Base-by-base conservation (phyloP, 352 stramenopile species). In the Blastocystis sp. region DNA sequence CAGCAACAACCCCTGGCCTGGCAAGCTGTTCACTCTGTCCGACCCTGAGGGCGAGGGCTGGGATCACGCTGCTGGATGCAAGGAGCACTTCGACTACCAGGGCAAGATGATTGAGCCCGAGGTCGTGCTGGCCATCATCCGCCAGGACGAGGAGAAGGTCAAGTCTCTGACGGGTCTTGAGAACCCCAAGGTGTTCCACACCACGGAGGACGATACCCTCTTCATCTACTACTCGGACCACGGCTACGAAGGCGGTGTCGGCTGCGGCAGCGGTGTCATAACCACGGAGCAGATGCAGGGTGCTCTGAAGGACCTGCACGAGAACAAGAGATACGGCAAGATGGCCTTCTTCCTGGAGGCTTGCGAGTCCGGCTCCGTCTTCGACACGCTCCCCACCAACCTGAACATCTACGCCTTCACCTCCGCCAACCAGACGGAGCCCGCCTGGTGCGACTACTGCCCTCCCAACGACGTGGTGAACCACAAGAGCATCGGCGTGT, bases 321-420 rank as follows among this genome's bases (percentile, higher is more conserved):
- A 89, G 2, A 91, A 92, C 71, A 92, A 94, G 78, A 93, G 91
- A 90, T 95, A 95, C 92, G 94, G 95, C 76, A 88, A 70, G 63
- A 2, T 79, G 21, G 78, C 66, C 52, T 88, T 69, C 68, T 88
- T 69, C 48, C 45, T 93, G 87, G 93, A 97, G 93, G 93, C 94
- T 1, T 97, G 94, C 76, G 93, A 97, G 87, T 95, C 93, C 0
- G 94, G 94, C 0, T 95, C 93, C 48, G 95, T 97, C 93, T 97
- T 95, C 89, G 92, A 91, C 42, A 91, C 91, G 84, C 92, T 94
- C 24, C 89, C 94, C 76, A 91, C 90, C 24, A 90, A 93, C 76
- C 94, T 94, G 76, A 95, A 95, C 59, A 92, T 93, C 17, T 96
- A 94, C 71, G 93, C 94, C 65, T 95, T 93, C 54, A 95, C 93